These are phyloP conservation scores for Epichloe gansuensis DNA, from an alignment of 2,329 filamentous ascomycete genomes.

Conservation along the genomic window DNA sequence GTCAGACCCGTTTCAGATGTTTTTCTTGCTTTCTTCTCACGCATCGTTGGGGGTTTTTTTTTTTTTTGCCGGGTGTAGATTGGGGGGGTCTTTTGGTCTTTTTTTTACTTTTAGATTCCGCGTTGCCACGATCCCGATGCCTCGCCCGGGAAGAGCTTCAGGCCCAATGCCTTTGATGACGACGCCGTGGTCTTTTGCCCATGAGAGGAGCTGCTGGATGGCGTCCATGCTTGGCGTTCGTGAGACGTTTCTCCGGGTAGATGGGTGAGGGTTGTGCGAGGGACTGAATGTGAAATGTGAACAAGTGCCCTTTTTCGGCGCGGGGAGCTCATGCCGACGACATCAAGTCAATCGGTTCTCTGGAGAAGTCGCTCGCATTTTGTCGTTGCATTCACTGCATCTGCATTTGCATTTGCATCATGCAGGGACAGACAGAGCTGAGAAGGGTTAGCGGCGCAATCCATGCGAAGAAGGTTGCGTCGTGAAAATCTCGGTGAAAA, in stretches of 20 bases:
- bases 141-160: slow-evolving; percentile 55
- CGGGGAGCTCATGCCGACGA: too few species aligned
- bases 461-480: too few species aligned
- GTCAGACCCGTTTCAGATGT: not conserved
- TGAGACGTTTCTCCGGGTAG: too few species aligned
- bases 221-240: slow-evolving; percentile 5
- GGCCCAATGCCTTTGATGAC: slow-evolving; percentile 55
- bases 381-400: too few species aligned
- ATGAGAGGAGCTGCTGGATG: slow-evolving; percentile 46
- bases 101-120: slow-evolving; percentile 46
- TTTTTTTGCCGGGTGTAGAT: not conserved
- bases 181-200: slow-evolving; percentile 55
- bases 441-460: too few species aligned
- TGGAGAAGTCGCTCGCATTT: too few species aligned
- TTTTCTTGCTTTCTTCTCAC: not conserved
- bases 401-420: too few species aligned
- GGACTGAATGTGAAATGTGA: too few species aligned
- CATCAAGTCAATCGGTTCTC: too few species aligned
- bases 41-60: not conserved
- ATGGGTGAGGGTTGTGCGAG: not conserved
- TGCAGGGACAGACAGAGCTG: too few species aligned
- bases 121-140: slow-evolving; percentile 66
- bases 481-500: too few species aligned
- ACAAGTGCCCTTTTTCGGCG: too few species aligned
- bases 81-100: slow-evolving; percentile 10